A percentile compares a stretch with the other conserved stretches of the same genome.
phyloP scores from a whole-genome alignment of 169 alveolate genomes.

The Plasmodium gonderi region DNA sequence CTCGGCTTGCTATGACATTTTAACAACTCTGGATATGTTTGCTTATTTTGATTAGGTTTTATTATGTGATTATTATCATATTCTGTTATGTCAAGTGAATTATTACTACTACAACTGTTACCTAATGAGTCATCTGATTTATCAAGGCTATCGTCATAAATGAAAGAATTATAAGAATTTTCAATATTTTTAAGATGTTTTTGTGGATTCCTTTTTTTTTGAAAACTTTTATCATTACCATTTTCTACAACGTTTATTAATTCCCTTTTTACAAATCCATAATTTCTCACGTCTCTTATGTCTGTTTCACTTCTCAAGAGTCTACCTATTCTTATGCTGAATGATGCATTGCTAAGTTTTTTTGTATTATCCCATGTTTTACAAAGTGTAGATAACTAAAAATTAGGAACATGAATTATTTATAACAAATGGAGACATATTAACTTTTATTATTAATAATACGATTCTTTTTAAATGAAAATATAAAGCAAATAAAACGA shows the following conservation, averaged over 20 bases:
- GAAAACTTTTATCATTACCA: neutral
- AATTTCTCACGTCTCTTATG: neutral
- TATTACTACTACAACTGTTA: neutral
- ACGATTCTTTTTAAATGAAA: neutral
- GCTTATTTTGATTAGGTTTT: neutral
- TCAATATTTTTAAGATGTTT: neutral
- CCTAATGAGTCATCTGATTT: neutral
- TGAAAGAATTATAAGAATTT: neutral
- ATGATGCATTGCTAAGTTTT: neutral
- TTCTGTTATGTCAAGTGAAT: neutral
- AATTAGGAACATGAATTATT: neutral
- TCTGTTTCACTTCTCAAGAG: neutral
- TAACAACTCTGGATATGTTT: neutral
- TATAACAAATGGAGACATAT: neutral
- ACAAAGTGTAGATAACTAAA: neutral
- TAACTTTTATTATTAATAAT: no score
- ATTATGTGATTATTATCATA: neutral
- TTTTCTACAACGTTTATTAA: neutral
- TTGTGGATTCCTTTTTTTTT: neutral
- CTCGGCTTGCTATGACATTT: neutral
- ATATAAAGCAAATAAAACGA: neutral
- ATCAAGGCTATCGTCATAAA: neutral
- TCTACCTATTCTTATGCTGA: neutral
- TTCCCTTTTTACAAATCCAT: neutral
- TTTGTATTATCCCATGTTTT: neutral